Base-by-base conservation (phyloP, 2,329 filamentous ascomycete genomes). In the Ceratocystis albifundus region DNA sequence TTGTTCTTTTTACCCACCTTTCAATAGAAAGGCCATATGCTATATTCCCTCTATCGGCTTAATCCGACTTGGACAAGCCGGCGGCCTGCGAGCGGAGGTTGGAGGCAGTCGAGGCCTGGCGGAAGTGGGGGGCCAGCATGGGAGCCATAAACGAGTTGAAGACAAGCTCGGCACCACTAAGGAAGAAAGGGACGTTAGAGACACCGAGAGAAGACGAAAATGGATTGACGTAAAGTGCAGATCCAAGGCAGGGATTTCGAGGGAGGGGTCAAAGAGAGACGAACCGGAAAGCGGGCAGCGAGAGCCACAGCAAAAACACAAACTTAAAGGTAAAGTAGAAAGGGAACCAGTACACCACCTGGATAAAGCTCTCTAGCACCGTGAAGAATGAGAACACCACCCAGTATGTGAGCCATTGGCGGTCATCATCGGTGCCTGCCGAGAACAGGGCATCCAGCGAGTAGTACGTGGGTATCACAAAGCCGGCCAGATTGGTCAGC, bases 301-400 rank as follows among this genome's bases (percentile, higher is more conserved):
- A 87, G 80, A 99, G 91, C 94, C 94, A 99, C 76, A 99, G 87
- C 73, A 97, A 84, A 77, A 97, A 88, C 75, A 95, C 81, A 76
- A 99, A 96, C 85, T 99, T 99, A 88, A 99, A 97, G 76, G 92
- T 93, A 80, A 90, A 99, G 88, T 99, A 99, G 82, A 99, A 99
- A 75, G 94, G 88, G 82, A 95, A 90, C 89, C 89, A 95, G 84
- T 94, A 94, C 70, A 93, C 88, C 70, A 90, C 88, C 78, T 83
- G 91, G 74, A 95, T 79, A 69, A 88, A 82, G 77, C 88, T 91
- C 83, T 95, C 90, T 72, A 90, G 75, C 62, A 94, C 88, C 78
- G 88, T 91, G 78, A 94, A 85, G 78, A 89, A 87, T 66, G 89
- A 80, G 74, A 89, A 94, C 69, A 90, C 88, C 68, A 95, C 88